phyloP scores from a whole-genome alignment of 805 yeast genomes.

The Wickerhamiella sergipiensis region DNA sequence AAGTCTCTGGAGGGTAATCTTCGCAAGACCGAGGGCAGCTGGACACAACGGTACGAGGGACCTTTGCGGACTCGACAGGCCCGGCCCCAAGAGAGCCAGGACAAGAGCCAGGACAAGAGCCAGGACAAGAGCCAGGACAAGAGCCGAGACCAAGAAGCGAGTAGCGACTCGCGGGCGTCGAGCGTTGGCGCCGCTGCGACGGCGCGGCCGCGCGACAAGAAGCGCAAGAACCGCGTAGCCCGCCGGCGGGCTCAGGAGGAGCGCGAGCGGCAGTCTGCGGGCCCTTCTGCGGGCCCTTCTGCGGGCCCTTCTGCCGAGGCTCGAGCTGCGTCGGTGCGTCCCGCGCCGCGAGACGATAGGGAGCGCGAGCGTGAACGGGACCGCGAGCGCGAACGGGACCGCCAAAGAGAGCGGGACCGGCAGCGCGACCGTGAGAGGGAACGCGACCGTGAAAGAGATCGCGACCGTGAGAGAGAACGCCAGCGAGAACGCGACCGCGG shows the following conservation, averaged over 20 bases:
- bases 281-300: too few relatives aligned
- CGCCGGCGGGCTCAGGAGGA: background rate
- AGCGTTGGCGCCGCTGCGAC: background rate
- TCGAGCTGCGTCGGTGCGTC: background rate
- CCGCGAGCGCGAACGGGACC: background rate
- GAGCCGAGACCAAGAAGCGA: background rate
- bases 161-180: background rate
- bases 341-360: background rate
- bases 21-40: background rate
- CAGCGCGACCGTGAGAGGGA: background rate
- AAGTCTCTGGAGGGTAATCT: background rate
- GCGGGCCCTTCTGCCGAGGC: background rate
- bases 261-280: background rate
- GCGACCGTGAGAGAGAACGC: background rate
- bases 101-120: background rate
- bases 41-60: background rate
- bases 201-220: background rate
- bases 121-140: background rate
- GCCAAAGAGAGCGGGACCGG: background rate
- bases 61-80: too few relatives aligned
- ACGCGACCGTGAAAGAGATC: background rate
- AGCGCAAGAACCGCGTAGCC: background rate
- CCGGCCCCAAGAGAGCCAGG: too few relatives aligned
- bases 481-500: background rate
- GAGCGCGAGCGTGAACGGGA: conserved; percentile 1